Evolutionary conservation across 108 stramenopile genomes (phyloP), one percentile per base, ranked within the genome.

Genomic region (Pelagomonas calceolata): DNA sequence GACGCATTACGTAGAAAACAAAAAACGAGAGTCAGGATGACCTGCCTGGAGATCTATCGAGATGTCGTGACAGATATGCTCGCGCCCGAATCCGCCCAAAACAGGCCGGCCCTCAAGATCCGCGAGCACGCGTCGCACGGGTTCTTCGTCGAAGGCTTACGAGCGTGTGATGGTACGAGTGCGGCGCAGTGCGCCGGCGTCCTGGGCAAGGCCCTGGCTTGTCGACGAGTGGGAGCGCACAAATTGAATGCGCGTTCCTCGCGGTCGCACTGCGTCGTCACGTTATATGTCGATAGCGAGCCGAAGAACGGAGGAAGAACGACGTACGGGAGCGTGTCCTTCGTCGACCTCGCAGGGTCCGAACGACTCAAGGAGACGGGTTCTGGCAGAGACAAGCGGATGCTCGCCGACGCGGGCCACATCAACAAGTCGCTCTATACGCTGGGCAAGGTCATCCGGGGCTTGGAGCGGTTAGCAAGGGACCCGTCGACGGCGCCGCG

Each of bases 361-460:
- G 75, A 75, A 34, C 43, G 75, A 15, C 68, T 70, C 30, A 75
- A 75, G 60, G 37, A 39, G 63, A 75, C 75, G 29, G 21, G 70
- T 4, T 68, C 67, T 30, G 32, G 71, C 26, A n/a, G n/a, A n/a
- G 76, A 70, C 10, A 21, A 10, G 30, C 12, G 18, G 30, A 37
- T 71, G 46, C 35, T 70, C 32, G 34, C 72, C 35, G 71, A 77
- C 60, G 71, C 76, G 30, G 77, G 73, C 36, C 68, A 68, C 67
- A 78, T 78, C 26, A 78, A 78, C 39, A 66, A 67, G 36, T 69
- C 67, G 17, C 45, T 78, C n/a, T 78, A 78, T 44, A 72, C 72
- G 12, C 73, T 78, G 17, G 77, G 77, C 10, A 73, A 78, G 45
- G 77, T 78, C 37, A 78, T 78, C 67, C 65, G 63, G 18, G 77